A percentile compares a stretch with the other conserved stretches of the same genome.
phyloP scores from a whole-genome alignment of 2,329 filamentous ascomycete species.

The Xylaria sp. region DNA sequence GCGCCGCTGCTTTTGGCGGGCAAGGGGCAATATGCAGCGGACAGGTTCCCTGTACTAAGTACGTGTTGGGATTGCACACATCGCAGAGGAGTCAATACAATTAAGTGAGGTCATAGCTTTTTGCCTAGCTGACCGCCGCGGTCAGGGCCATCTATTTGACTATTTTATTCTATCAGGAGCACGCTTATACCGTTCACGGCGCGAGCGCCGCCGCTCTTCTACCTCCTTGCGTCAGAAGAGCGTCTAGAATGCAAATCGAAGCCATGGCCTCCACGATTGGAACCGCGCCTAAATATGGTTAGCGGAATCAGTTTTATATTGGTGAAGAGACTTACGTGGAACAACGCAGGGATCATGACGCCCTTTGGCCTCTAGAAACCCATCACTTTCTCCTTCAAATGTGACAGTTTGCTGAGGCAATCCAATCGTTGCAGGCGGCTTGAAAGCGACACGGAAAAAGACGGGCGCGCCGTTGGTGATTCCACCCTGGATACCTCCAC shows the following conservation, averaged over 20 bases:
- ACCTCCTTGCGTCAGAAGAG: conserved; percentile 21
- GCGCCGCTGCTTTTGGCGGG: too few species aligned
- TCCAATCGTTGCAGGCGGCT: conserved; percentile 92
- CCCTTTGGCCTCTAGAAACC: conserved; percentile 88
- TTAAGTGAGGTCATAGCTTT: too few species aligned
- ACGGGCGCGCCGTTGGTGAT: conserved; percentile 94
- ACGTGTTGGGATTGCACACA: too few species aligned
- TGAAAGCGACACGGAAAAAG: conserved; percentile 96
- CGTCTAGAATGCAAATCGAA: conserved; percentile 19
- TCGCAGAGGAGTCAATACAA: too few species aligned
- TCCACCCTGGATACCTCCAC: conserved; percentile 92
- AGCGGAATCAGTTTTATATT: conserved; percentile 7
- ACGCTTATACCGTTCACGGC: conserved; percentile 11
- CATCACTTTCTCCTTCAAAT: conserved; percentile 77
- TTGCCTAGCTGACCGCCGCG: too few species aligned
- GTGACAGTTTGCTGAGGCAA: conserved; percentile 85
- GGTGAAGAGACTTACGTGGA: conserved; percentile 54
- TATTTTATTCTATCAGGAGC: too few species aligned
- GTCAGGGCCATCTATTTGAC: too few species aligned
- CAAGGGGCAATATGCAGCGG: too few species aligned
- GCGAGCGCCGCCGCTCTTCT: conserved; percentile 15
- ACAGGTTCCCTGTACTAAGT: too few species aligned
- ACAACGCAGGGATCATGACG: conserved; percentile 95
- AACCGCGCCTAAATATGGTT: conserved; percentile 69
- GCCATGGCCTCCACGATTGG: conserved; percentile 94